Percentiles rank a stretch among this genome's conserved stretches.
Conservation (phyloP, 1,139 yeast species). For the Ogataea hybrid region DNA sequence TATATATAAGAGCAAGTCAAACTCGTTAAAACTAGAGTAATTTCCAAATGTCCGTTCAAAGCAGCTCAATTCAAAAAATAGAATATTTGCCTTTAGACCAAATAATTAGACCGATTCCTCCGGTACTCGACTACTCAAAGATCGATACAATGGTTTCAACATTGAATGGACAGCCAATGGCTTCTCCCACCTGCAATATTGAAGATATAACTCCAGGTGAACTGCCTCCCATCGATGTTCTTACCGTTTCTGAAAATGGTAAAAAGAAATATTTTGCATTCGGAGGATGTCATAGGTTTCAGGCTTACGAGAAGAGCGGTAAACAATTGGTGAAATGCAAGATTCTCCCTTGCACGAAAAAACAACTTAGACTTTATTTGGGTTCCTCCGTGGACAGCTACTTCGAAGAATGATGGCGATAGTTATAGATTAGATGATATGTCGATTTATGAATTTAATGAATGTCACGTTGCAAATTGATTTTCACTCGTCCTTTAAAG, state of each 20-base stretch:
- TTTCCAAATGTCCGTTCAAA: slow-evolving; percentile 39
- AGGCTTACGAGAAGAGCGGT: slow-evolving; percentile 59
- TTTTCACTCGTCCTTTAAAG: not conserved
- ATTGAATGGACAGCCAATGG: slow-evolving; percentile 59
- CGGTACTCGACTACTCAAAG: slow-evolving; percentile 69
- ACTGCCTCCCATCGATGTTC: slow-evolving; percentile 74
- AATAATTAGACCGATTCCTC: slow-evolving; percentile 79
- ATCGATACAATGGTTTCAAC: slow-evolving; percentile 81
- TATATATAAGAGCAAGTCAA: no score
- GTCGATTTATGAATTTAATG: no score
- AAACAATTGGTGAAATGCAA: slow-evolving; percentile 60
- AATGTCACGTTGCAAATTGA: no score
- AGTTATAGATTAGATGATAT: no score
- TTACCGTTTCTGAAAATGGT: slow-evolving; percentile 63
- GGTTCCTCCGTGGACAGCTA: slow-evolving; percentile 60
- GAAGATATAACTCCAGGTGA: slow-evolving; percentile 61
- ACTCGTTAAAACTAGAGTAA: no score
- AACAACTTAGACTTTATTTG: slow-evolving; percentile 57
- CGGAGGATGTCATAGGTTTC: slow-evolving; percentile 84
- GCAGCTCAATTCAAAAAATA: slow-evolving; percentile 42
- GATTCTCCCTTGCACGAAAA: slow-evolving; percentile 64
- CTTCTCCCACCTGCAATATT: slow-evolving; percentile 59
- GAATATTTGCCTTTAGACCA: slow-evolving; percentile 61
- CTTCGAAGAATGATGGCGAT: slow-evolving; percentile 18
- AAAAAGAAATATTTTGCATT: slow-evolving; percentile 69